phyloP scores from a whole-genome alignment of 1,284 basidiomycete species.

The Erythrobasidium hasegawianum region DNA sequence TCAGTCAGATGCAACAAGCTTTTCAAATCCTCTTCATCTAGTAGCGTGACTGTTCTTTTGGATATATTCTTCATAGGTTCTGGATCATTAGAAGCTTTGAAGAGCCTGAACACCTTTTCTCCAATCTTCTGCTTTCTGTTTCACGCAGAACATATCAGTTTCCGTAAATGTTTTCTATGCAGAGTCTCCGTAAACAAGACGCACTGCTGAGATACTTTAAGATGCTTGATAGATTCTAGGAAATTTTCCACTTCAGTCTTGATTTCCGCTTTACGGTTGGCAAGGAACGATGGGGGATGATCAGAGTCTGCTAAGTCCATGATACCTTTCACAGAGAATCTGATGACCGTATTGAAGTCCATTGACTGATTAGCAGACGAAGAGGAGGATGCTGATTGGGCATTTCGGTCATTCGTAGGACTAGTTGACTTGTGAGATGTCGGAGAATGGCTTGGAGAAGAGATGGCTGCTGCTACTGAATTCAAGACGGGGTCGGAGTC shows the following conservation, averaged over 20 bases:
- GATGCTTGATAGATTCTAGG: slow-evolving; percentile 1
- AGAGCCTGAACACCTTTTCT: slow-evolving; percentile 30
- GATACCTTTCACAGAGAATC: slow-evolving; percentile 17
- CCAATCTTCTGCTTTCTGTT: slow-evolving; percentile 27
- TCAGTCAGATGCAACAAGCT: slow-evolving; percentile 13
- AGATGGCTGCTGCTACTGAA: no score
- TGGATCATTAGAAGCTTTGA: slow-evolving; percentile 10
- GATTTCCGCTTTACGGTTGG: background rate
- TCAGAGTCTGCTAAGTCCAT: slow-evolving; percentile 7
- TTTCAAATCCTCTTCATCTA: slow-evolving; percentile 20
- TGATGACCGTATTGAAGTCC: slow-evolving; percentile 9
- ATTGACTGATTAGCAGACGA: background rate
- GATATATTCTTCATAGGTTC: slow-evolving; percentile 27
- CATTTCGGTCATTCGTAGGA: background rate
- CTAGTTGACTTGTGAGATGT: no score
- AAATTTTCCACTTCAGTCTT: background rate
- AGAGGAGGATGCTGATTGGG: no score
- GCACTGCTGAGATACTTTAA: slow-evolving; percentile 23
- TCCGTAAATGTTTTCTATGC: no score
- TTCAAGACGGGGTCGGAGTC: no score
- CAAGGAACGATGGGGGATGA: slow-evolving; percentile 5
- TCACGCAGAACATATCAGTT: background rate
- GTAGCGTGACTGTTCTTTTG: slow-evolving; percentile 19
- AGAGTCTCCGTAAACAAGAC: no score
- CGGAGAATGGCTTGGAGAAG: no score